These are phyloP conservation scores for Neoboletus magnificus DNA, from an alignment of 768 basidiomycete genomes.

Conservation along the genomic window DNA sequence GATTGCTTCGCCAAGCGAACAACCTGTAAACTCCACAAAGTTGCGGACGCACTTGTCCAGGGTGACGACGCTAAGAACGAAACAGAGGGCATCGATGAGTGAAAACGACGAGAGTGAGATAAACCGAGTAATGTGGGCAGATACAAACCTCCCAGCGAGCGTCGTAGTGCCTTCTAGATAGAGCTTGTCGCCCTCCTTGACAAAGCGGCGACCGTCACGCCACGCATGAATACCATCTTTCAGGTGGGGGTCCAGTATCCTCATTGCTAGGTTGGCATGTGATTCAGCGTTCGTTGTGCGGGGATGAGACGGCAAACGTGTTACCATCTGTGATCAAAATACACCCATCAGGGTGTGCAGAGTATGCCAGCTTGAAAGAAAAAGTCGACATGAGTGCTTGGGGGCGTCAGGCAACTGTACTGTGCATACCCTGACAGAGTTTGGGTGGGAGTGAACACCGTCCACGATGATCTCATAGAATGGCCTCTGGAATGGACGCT, in stretches of 20 bases:
- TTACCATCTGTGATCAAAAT: slow-evolving; percentile 87
- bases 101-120: not conserved
- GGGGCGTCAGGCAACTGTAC: not conserved
- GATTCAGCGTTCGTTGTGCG: not conserved
- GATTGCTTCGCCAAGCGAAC: slow-evolving; percentile 79
- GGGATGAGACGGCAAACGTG: slow-evolving; percentile 11
- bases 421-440: slow-evolving; percentile 72
- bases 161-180: slow-evolving; percentile 84
- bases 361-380: slow-evolving; percentile 66
- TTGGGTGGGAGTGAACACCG: slow-evolving; percentile 88
- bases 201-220: slow-evolving; percentile 77
- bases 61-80: slow-evolving; percentile 60
- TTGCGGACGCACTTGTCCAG: slow-evolving; percentile 85
- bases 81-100: not conserved
- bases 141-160: slow-evolving; percentile 76
- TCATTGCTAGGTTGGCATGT: slow-evolving; percentile 55
- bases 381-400: not conserved
- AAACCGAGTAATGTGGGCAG: not conserved
- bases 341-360: slow-evolving; percentile 79
- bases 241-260: slow-evolving; percentile 80
- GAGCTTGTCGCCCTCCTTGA: slow-evolving; percentile 78
- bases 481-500: slow-evolving; percentile 57
- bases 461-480: slow-evolving; percentile 91
- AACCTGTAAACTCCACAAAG: slow-evolving; percentile 79
- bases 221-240: slow-evolving; percentile 84